phyloP scores from a whole-genome alignment of 2,329 filamentous ascomycete species.

The Aspergillus melleus region DNA sequence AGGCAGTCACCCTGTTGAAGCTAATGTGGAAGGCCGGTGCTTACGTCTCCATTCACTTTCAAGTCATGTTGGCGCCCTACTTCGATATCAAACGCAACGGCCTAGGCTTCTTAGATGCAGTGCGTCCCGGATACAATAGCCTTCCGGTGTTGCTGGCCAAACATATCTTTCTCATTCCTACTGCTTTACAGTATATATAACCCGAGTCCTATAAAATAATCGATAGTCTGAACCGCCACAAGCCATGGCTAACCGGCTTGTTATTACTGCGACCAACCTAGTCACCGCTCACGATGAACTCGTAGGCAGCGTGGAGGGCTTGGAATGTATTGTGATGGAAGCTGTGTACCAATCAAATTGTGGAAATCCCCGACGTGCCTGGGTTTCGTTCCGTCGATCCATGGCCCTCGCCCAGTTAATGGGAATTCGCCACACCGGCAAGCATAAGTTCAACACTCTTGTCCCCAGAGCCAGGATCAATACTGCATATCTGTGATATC shows the following conservation, averaged over 20 bases:
- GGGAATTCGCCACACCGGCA: slow-evolving; percentile 35
- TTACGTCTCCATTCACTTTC: slow-evolving; percentile 33
- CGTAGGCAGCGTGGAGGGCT: slow-evolving; percentile 38
- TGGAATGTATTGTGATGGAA: slow-evolving; percentile 48
- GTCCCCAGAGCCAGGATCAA: slow-evolving; percentile 1
- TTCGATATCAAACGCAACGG: slow-evolving; percentile 32
- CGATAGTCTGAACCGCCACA: slow-evolving; percentile 17
- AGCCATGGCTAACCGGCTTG: slow-evolving; percentile 29
- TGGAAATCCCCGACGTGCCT: slow-evolving; percentile 44
- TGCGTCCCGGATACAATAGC: slow-evolving; percentile 21
- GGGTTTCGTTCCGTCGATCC: slow-evolving; percentile 40
- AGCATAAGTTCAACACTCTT: too few relatives aligned
- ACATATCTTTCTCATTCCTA: slow-evolving; percentile 48
- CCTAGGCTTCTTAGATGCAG: slow-evolving; percentile 28
- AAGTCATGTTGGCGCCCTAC: slow-evolving; percentile 39
- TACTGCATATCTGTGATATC: slow-evolving; percentile 38
- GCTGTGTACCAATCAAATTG: slow-evolving; percentile 37
- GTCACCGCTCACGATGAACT: slow-evolving; percentile 44
- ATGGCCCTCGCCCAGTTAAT: slow-evolving; percentile 45
- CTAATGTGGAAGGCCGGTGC: slow-evolving; percentile 35
- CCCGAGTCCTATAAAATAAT: slow-evolving; percentile 17
- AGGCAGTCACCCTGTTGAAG: too few relatives aligned
- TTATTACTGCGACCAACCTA: slow-evolving; percentile 27
- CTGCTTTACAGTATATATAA: slow-evolving; percentile 50
- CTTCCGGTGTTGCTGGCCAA: slow-evolving; percentile 53